phyloP scores from a whole-genome alignment of 2,329 filamentous ascomycete genomes.

The Cryoendolithus antarcticus region DNA sequence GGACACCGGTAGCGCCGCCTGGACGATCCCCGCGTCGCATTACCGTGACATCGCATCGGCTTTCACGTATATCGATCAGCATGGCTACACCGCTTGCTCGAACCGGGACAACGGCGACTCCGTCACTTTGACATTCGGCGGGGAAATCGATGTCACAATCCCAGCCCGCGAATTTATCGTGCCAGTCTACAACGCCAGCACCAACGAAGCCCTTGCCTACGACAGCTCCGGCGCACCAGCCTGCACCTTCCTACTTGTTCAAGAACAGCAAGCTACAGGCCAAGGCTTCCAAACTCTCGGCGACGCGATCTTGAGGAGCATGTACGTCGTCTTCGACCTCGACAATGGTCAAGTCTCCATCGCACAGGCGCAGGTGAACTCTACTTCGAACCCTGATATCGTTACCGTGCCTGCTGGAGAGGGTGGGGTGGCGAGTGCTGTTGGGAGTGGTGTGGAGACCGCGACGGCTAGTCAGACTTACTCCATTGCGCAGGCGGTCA shows the following conservation, averaged over 20 bases:
- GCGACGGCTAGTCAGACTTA: slow-evolving; percentile 7
- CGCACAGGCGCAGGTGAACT: slow-evolving; percentile 20
- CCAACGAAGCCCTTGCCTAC: slow-evolving; percentile 10
- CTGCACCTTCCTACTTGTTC: slow-evolving; percentile 17
- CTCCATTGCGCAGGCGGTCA: slow-evolving; percentile 13
- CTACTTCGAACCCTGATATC: slow-evolving; percentile 10
- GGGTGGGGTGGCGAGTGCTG: slow-evolving; percentile 17
- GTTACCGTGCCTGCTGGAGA: slow-evolving; percentile 17
- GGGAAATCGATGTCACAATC: slow-evolving; percentile 16
- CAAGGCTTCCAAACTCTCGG: slow-evolving; percentile 16
- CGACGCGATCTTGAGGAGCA: slow-evolving; percentile 20
- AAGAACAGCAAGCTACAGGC: slow-evolving; percentile 4
- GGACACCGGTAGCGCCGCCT: slow-evolving; percentile 21
- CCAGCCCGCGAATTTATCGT: slow-evolving; percentile 18
- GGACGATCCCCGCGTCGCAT: slow-evolving; percentile 12
- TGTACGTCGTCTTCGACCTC: slow-evolving; percentile 26
- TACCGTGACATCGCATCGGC: slow-evolving; percentile 14
- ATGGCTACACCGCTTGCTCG: slow-evolving; percentile 13
- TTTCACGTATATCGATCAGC: slow-evolving; percentile 12
- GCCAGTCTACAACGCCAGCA: slow-evolving; percentile 16
- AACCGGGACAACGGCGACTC: slow-evolving; percentile 14
- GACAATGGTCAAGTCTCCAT: slow-evolving; percentile 24
- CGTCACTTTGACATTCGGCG: slow-evolving; percentile 18
- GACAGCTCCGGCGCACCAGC: slow-evolving; percentile 8
- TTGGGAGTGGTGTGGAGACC: slow-evolving; percentile 10